These are phyloP conservation scores for Pseudogymnoascus verrucosus DNA, from an alignment of 2,329 filamentous ascomycete species.

Conservation along the genomic window DNA sequence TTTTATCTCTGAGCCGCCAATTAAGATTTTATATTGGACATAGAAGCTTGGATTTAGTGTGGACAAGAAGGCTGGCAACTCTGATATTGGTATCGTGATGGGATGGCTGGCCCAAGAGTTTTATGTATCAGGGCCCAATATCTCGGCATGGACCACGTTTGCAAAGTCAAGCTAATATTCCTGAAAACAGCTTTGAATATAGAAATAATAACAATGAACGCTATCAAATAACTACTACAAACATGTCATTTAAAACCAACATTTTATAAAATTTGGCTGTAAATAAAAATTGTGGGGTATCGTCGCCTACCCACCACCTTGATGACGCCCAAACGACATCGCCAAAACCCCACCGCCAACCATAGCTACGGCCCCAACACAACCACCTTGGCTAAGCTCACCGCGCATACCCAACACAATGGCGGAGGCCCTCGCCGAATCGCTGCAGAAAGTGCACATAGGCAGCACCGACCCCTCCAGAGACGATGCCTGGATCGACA, in stretches of 20 bases:
- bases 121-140: background rate
- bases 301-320: background rate
- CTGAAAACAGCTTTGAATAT: background rate
- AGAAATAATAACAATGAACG: background rate
- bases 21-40: background rate
- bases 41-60: background rate
- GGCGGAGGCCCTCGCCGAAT: constrained; percentile 34
- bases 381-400: background rate
- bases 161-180: background rate
- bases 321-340: background rate
- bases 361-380: background rate
- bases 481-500: constrained; percentile 43
- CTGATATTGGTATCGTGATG: background rate
- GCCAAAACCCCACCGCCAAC: background rate
- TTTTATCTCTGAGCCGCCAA: background rate
- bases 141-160: background rate
- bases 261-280: background rate
- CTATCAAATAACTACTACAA: background rate
- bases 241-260: background rate
- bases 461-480: constrained; percentile 23
- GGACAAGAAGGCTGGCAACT: background rate
- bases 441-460: constrained; percentile 45
- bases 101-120: background rate
- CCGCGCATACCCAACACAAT: constrained; percentile 14
- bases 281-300: constrained; percentile 2